These are phyloP conservation scores for Manihot esculenta DNA, from an alignment of 441 rosid genomes.

Conservation along the genomic window DNA sequence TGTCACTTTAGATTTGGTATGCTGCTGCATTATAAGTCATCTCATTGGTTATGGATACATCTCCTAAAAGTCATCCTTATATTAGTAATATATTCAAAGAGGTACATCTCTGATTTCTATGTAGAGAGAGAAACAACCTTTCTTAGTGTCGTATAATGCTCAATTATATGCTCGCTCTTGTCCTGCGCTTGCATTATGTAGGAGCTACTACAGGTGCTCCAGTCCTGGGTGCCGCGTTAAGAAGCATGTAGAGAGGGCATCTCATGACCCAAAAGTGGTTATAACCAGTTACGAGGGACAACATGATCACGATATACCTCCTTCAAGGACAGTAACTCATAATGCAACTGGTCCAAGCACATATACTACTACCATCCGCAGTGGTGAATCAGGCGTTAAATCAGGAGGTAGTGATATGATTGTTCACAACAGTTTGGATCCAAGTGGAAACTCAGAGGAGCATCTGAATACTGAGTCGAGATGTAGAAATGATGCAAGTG, in stretches of 20 bases:
- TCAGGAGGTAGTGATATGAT: conserved; percentile 30
- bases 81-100: not conserved
- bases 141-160: not conserved
- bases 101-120: not conserved
- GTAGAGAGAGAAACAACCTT: not conserved
- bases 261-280: conserved; percentile 74
- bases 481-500: conserved; percentile 16
- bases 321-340: conserved; percentile 65
- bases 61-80: not conserved
- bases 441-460: conserved; percentile 32
- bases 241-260: conserved; percentile 93
- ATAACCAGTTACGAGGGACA: conserved; percentile 86
- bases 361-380: conserved; percentile 22
- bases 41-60: not conserved
- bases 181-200: conserved; percentile 27
- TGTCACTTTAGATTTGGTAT: not conserved
- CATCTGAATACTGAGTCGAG: conserved; percentile 22
- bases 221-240: conserved; percentile 84
- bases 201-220: conserved; percentile 97
- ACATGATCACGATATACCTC: conserved; percentile 77
- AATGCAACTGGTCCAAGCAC: conserved; percentile 41
- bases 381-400: conserved; percentile 30
- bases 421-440: conserved; percentile 22
- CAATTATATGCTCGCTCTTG: conserved; percentile 12
- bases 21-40: not conserved